Evolutionary conservation across 495 filamentous ascomycete species (phyloP).

Genomic region (Aspergillus funiculosus): DNA sequence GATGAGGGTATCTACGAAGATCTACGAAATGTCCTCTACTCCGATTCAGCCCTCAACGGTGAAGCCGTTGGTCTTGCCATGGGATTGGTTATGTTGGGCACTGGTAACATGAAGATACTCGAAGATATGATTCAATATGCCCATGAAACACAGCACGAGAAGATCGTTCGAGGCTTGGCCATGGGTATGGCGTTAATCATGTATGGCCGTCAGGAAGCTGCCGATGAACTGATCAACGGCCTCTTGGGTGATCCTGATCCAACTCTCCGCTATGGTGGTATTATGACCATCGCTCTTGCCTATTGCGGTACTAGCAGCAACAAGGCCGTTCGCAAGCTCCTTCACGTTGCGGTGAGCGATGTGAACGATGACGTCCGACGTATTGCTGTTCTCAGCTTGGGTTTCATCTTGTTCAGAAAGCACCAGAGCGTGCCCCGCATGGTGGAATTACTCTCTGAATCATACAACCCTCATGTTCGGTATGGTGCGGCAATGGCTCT

Average conservation of each 20-base stretch:
- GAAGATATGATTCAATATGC: conserved; percentile 97
- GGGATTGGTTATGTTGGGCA: conserved; percentile 96
- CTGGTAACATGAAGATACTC: conserved; percentile 81
- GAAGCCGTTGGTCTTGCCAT: conserved; percentile 94
- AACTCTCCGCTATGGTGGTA: conserved; percentile 90
- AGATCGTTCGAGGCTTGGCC: conserved; percentile 92
- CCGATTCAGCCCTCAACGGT: conserved; percentile 91
- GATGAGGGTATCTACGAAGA: conserved; percentile 86
- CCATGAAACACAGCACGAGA: conserved; percentile 97
- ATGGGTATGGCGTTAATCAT: conserved; percentile 98
- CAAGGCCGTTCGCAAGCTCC: conserved; percentile 95
- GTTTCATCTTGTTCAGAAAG: conserved; percentile 98
- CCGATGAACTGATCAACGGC: conserved; percentile 89
- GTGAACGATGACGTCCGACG: conserved; percentile 97
- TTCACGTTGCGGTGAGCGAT: conserved; percentile 96
- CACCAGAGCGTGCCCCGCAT: conserved; percentile 95
- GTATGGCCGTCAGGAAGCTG: conserved; percentile 91
- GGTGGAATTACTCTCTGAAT: conserved; percentile 97
- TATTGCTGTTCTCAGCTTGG: conserved; percentile 95
- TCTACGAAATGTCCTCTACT: conserved; percentile 78
- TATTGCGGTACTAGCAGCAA: conserved; percentile 98
- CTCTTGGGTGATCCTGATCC: conserved; percentile 92
- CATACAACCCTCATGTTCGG: conserved; percentile 97
- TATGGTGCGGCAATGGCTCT: conserved; percentile 98
- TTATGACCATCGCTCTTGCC: conserved; percentile 96